Conservation (phyloP, 2,329 filamentous ascomycete genomes). For the Madurella fahalii region DNA sequence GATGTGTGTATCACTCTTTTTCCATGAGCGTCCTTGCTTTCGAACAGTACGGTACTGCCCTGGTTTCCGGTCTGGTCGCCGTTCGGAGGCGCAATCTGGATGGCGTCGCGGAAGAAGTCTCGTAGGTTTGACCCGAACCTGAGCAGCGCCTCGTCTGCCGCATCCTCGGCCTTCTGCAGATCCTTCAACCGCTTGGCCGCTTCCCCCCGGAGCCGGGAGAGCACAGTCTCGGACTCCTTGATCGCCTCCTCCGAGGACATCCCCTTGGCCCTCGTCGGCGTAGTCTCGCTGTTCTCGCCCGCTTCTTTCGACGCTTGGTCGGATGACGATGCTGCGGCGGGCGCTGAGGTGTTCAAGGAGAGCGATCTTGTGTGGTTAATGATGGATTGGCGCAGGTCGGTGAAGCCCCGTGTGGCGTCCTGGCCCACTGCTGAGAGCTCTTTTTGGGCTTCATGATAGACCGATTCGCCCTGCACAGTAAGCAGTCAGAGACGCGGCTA, state of each 20-base stretch:
- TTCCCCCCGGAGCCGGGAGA: conserved; percentile 71
- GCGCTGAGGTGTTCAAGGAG: conserved; percentile 52
- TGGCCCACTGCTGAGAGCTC: conserved; percentile 75
- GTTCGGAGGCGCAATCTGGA: conserved; percentile 75
- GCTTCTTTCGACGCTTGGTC: conserved; percentile 31
- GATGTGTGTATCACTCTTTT: conserved; percentile 94
- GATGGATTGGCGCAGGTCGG: conserved; percentile 62
- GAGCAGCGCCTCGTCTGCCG: conserved; percentile 89
- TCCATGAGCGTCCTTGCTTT: conserved; percentile 84
- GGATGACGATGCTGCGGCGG: conserved; percentile 25
- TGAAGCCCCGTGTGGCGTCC: conserved; percentile 78
- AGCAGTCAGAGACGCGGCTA: neutral
- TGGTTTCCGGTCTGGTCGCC: conserved; percentile 37
- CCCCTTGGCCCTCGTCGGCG: conserved; percentile 42
- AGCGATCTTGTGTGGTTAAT: conserved; percentile 70
- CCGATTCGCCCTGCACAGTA: conserved; percentile 62
- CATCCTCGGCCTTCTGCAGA: conserved; percentile 87
- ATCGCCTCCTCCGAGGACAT: conserved; percentile 40
- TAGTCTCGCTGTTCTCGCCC: conserved; percentile 35
- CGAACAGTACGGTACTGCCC: conserved; percentile 70
- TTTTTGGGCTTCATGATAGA: conserved; percentile 81
- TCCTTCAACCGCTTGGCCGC: conserved; percentile 82
- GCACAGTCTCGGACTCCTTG: conserved; percentile 58
- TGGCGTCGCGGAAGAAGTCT: conserved; percentile 85
- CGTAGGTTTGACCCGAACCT: conserved; percentile 87